These are phyloP conservation scores for Fusarium multiceps DNA, from an alignment of 2,329 filamentous ascomycete species.

Conservation along the genomic window DNA sequence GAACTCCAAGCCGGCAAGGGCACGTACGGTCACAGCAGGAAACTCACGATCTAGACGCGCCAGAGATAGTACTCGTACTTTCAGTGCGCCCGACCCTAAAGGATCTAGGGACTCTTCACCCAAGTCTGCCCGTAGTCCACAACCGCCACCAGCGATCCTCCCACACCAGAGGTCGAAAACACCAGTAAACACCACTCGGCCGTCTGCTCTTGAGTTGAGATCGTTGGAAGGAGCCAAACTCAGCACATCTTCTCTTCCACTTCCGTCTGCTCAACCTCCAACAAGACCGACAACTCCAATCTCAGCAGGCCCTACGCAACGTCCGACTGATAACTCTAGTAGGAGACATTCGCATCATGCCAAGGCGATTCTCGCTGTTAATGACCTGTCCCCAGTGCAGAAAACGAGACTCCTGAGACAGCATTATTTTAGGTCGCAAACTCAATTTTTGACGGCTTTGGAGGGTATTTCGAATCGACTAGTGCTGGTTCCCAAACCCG, in stretches of 20 bases:
- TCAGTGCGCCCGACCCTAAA: constrained; percentile 57
- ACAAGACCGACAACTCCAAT: constrained; percentile 68
- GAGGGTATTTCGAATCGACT: constrained; percentile 88
- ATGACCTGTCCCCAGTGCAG: constrained; percentile 72
- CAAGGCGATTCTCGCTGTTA: constrained; percentile 67
- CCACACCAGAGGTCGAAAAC: constrained; percentile 47
- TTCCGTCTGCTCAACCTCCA: constrained; percentile 66
- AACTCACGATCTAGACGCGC: constrained; percentile 63
- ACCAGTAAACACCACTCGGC: constrained; percentile 55
- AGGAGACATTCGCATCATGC: constrained; percentile 71
- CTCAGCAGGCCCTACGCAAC: constrained; percentile 62
- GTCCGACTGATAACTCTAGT: constrained; percentile 61
- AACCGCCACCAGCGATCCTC: constrained; percentile 31
- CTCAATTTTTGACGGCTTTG: constrained; percentile 81
- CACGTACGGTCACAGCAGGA: constrained; percentile 71
- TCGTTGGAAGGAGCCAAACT: constrained; percentile 71
- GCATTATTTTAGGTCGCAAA: constrained; percentile 86
- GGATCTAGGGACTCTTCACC: constrained; percentile 45
- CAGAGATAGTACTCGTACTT: constrained; percentile 58
- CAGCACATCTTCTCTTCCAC: constrained; percentile 74
- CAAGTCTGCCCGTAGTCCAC: constrained; percentile 44
- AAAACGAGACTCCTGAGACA: constrained; percentile 79
- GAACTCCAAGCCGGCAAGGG: constrained; percentile 63
- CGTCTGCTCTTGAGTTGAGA: constrained; percentile 64
- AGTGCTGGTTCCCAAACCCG: constrained; percentile 83